Base-by-base conservation (phyloP, 768 basidiomycete genomes). In the Tylopilus cervinicoccineus region DNA sequence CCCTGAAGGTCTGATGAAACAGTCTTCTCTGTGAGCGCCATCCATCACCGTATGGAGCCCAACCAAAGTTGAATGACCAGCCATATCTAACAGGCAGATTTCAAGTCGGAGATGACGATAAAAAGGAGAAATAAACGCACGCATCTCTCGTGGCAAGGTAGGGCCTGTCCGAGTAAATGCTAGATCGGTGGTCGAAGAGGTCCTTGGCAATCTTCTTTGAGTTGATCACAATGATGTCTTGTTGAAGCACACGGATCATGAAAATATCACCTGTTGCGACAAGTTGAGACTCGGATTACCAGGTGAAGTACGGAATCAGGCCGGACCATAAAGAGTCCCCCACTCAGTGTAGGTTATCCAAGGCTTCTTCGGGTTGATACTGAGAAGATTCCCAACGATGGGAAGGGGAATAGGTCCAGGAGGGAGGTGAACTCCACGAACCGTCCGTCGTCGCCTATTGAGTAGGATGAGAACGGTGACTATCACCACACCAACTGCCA, bases 151-250 rank as follows among this genome's bases (percentile, higher is more conserved):
- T 53, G 13, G 57, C 51, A 14, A 56, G 19, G 26, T 48, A 37
- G 11, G 60, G 55, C 24, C 62, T 59, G 33, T 68, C 65, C 7
- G 67, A 65, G 36, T 67, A 67, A 29, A 62, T 51, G 23, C 34
- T 24, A 2, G 62, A 64, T 19, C 66, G 56, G 13, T 50, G 53
- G 0, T 69, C 68, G 14, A 68, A 47, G 13, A 68, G 54, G 1
- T 67, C 68, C 26, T 50, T 54, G 22, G 65, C 63, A 37, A 63
- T 32, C 42, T 64, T 54, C 33, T 52, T 42, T 13, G 62, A 60
- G 53, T 55, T 67, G 4, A 67, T 50, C 2, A 62, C 47, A 22
- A 62, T 51, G 27, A 59, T 51, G 24, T 60, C 51, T 43, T 60
- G 46, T 14, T 53, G 53, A 6, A 63, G 37, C 5, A 63, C 48